Evolutionary conservation across 1,284 basidiomycete genomes (phyloP).

Genomic region (Ustilago loliicola): DNA sequence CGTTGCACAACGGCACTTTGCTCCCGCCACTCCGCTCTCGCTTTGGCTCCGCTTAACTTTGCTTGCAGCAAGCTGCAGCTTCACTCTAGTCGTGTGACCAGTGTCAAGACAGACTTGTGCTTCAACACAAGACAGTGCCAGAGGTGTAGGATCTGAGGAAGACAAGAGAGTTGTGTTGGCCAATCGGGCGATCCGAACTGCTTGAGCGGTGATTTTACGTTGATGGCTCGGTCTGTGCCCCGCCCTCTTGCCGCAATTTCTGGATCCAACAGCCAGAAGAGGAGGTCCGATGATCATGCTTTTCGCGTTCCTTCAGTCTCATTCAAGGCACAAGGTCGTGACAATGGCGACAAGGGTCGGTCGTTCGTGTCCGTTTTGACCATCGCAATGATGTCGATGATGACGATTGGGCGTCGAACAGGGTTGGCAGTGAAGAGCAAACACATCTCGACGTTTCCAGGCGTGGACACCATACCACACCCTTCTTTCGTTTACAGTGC

Average conservation of each 20-base stretch:
- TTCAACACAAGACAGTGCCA: no score
- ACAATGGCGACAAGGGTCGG: not conserved
- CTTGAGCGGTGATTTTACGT: not conserved
- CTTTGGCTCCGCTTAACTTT: constrained; percentile 8
- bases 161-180: not conserved
- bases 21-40: constrained; percentile 1
- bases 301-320: not conserved
- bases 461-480: no score
- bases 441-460: no score
- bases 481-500: not conserved
- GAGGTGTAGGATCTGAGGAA: not conserved
- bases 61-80: constrained; percentile 10
- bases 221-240: no score
- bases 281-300: not conserved
- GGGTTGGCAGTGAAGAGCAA: not conserved
- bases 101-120: not conserved
- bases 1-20: not conserved
- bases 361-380: not conserved
- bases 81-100: constrained; percentile 13
- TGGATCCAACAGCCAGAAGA: not conserved
- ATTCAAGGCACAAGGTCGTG: not conserved
- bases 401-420: constrained; percentile 1
- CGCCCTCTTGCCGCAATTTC: not conserved
- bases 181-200: constrained; percentile 1
- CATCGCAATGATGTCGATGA: constrained; percentile 15